Conservation (phyloP, 2,329 filamentous ascomycete genomes). For the Nemania abortiva region DNA sequence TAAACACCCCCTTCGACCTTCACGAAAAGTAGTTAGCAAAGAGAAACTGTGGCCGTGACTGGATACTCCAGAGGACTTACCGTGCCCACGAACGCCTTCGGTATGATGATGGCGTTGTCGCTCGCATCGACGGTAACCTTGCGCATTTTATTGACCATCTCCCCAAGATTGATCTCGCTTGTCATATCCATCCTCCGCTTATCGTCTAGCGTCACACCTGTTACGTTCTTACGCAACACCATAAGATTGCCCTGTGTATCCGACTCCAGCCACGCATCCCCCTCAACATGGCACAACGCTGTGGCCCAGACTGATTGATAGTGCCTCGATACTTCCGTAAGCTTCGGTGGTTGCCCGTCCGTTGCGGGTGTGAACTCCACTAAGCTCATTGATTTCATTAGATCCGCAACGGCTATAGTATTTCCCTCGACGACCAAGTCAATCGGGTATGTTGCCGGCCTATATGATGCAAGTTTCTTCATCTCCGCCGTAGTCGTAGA, state of each 20-base stretch:
- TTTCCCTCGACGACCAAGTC: slow-evolving; percentile 80
- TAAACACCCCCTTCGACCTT: slow-evolving; percentile 93
- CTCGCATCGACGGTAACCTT: slow-evolving; percentile 76
- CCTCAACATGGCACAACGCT: slow-evolving; percentile 77
- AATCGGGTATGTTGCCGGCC: slow-evolving; percentile 85
- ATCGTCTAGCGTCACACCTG: slow-evolving; percentile 81
- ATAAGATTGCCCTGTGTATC: slow-evolving; percentile 91
- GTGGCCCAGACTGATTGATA: slow-evolving; percentile 87
- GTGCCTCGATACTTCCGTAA: slow-evolving; percentile 83
- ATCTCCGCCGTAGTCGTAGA: slow-evolving; percentile 69
- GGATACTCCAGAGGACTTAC: slow-evolving; percentile 63
- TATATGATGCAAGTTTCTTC: slow-evolving; percentile 78
- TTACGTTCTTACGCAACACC: slow-evolving; percentile 78
- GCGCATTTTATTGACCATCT: slow-evolving; percentile 92
- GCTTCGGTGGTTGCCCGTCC: slow-evolving; percentile 68
- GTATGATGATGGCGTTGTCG: slow-evolving; percentile 76
- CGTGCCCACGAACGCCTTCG: slow-evolving; percentile 88
- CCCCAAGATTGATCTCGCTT: slow-evolving; percentile 86
- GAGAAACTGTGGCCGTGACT: background rate
- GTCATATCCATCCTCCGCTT: slow-evolving; percentile 76
- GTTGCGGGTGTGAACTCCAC: slow-evolving; percentile 75
- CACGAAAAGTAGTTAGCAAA: slow-evolving; percentile 27
- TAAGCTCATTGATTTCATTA: slow-evolving; percentile 92
- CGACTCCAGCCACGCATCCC: slow-evolving; percentile 81
- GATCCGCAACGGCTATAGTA: slow-evolving; percentile 84